Evolutionary conservation across 1,284 basidiomycete species (phyloP).

Genomic region (Bjerkandera adusta): DNA sequence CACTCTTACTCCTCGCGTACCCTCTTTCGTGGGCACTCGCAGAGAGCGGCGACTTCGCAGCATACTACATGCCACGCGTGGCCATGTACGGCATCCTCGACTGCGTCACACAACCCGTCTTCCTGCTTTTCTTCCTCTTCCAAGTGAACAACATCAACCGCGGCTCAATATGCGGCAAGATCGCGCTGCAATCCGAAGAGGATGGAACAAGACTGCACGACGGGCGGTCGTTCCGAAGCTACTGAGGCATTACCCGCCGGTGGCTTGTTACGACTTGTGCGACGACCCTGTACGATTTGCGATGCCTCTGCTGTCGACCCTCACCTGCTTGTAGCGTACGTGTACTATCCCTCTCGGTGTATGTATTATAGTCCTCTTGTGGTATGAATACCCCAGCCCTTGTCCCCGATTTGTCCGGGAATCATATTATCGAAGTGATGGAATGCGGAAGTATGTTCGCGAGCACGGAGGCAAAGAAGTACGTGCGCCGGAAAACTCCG

Average conservation of each 20-base stretch:
- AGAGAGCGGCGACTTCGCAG: conserved; percentile 15
- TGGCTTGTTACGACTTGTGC: neutral
- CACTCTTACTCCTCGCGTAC: conserved; percentile 52
- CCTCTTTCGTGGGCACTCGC: conserved; percentile 45
- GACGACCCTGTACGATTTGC: neutral
- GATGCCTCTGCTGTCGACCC: neutral
- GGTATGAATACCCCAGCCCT: no score
- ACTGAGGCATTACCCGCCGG: neutral
- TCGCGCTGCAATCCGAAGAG: conserved; percentile 3
- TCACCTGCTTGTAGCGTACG: neutral
- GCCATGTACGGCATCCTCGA: conserved; percentile 1
- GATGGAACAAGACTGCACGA: neutral
- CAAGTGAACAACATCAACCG: conserved; percentile 5
- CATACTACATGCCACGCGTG: neutral
- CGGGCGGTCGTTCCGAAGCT: neutral
- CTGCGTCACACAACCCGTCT: conserved; percentile 2
- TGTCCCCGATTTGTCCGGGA: no score
- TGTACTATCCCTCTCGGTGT: no score
- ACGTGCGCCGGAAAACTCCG: no score
- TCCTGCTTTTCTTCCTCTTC: conserved; percentile 6
- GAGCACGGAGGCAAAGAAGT: no score
- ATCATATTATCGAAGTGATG: no score
- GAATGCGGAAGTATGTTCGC: no score
- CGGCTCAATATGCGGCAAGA: conserved; percentile 5
- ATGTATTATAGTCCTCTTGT: no score